Evolutionary conservation across 176 grass and related monocot species (phyloP).

Genomic region (Puccinellia tenuiflora): DNA sequence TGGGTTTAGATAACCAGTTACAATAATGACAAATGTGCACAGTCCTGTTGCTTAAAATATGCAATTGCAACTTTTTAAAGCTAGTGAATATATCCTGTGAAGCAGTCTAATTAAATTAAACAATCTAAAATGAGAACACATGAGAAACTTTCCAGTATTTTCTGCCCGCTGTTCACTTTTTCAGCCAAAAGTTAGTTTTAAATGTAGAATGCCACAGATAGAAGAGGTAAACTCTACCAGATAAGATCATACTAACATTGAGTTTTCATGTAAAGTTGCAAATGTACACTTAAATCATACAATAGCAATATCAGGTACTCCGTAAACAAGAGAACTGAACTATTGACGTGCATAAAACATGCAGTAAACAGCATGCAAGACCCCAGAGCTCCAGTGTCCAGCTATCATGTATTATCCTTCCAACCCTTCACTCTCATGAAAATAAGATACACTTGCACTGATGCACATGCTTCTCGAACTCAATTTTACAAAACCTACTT

Average conservation of each 20-base stretch:
- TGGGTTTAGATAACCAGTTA: slow-evolving; percentile 36
- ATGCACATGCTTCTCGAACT: not conserved
- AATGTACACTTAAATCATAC: not conserved
- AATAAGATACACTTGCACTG: not conserved
- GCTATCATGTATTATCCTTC: not conserved
- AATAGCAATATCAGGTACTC: not conserved
- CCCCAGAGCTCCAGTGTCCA: not conserved
- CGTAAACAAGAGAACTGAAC: not conserved
- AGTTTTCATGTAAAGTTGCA: slow-evolving; percentile 13
- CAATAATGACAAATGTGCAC: slow-evolving; percentile 41
- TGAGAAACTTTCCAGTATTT: slow-evolving; percentile 25
- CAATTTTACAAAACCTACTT: not conserved
- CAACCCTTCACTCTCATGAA: not conserved
- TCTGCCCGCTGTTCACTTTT: slow-evolving; percentile 17
- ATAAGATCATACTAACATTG: slow-evolving; percentile 7
- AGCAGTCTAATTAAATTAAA: slow-evolving; percentile 28
- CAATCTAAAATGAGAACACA: slow-evolving; percentile 31
- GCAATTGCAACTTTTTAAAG: slow-evolving; percentile 33
- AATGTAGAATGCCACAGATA: slow-evolving; percentile 12
- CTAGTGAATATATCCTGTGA: slow-evolving; percentile 40
- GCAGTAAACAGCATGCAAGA: not conserved
- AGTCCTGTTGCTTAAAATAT: slow-evolving; percentile 33
- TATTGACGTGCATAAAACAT: not conserved
- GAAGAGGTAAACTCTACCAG: slow-evolving; percentile 27
- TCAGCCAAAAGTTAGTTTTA: slow-evolving; percentile 33